Evolutionary conservation across 2,329 filamentous ascomycete species (phyloP).

Genomic region (Trichoderma sp.): DNA sequence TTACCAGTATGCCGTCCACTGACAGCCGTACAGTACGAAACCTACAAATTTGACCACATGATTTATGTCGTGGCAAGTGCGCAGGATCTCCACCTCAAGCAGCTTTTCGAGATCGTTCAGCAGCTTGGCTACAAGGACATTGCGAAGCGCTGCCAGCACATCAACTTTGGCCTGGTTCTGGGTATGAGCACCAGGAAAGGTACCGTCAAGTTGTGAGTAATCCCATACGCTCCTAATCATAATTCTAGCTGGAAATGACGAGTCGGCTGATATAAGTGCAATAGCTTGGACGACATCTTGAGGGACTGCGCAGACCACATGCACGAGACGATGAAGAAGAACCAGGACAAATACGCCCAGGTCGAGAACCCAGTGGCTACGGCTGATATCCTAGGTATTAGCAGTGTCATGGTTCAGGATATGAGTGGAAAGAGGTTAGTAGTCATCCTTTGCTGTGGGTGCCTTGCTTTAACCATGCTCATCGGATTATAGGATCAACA

Average conservation of each 20-base stretch:
- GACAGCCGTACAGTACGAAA: slow-evolving; percentile 39
- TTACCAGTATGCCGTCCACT: background rate
- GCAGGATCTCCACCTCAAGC: slow-evolving; percentile 70
- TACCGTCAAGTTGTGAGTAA: slow-evolving; percentile 63
- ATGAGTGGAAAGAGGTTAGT: slow-evolving; percentile 87
- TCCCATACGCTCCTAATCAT: too few relatives aligned
- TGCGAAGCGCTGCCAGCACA: slow-evolving; percentile 63
- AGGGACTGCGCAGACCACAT: slow-evolving; percentile 83
- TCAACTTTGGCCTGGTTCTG: slow-evolving; percentile 71
- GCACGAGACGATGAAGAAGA: slow-evolving; percentile 95
- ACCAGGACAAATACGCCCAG: slow-evolving; percentile 85
- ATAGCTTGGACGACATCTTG: slow-evolving; percentile 39
- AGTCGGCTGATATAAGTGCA: background rate
- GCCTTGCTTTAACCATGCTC: background rate
- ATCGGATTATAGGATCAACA: slow-evolving; percentile 50
- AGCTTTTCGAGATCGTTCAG: slow-evolving; percentile 74
- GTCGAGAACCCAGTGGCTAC: slow-evolving; percentile 77
- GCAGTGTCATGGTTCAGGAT: slow-evolving; percentile 95
- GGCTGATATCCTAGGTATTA: slow-evolving; percentile 88
- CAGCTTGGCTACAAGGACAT: slow-evolving; percentile 67
- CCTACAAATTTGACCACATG: slow-evolving; percentile 72
- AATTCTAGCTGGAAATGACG: background rate
- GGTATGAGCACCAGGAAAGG: slow-evolving; percentile 69
- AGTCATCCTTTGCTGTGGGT: background rate
- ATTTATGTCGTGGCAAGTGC: slow-evolving; percentile 73